Evolutionary conservation across 1,139 yeast genomes (phyloP).

Genomic region (Meyerozyma guilliermondii): DNA sequence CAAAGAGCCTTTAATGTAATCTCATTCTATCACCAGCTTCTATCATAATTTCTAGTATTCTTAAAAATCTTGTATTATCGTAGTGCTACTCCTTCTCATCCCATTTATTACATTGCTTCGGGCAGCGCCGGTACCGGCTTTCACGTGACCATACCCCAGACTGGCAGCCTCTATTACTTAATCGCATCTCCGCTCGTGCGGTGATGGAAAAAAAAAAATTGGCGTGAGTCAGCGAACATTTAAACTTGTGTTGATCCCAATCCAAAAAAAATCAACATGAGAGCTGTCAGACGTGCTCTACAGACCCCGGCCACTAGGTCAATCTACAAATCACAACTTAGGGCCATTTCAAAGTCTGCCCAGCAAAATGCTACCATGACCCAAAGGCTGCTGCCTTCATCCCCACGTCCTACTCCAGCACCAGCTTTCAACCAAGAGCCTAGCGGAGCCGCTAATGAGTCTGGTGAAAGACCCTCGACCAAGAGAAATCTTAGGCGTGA

Average conservation of each 20-base stretch:
- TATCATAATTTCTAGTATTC: too few species aligned
- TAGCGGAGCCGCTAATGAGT: slow-evolving; percentile 8
- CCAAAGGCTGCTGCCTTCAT: slow-evolving; percentile 3
- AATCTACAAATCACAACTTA: slow-evolving; percentile 13
- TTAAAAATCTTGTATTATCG: too few species aligned
- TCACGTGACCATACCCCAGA: slow-evolving; percentile 1
- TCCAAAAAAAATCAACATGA: neutral
- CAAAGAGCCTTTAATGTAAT: too few species aligned
- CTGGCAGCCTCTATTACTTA: neutral
- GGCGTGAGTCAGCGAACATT: neutral
- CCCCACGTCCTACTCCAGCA: slow-evolving; percentile 31
- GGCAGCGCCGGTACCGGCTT: neutral
- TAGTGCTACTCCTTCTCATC: neutral
- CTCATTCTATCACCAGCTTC: too few species aligned
- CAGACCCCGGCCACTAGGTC: slow-evolving; percentile 7
- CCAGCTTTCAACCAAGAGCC: slow-evolving; percentile 31
- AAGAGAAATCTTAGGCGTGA: slow-evolving; percentile 8
- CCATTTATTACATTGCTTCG: neutral
- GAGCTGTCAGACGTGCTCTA: neutral
- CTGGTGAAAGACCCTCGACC: slow-evolving; percentile 4
- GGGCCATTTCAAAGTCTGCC: slow-evolving; percentile 30
- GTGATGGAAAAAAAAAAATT: neutral
- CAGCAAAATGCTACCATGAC: slow-evolving; percentile 32
- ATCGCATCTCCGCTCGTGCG: slow-evolving; percentile 2
- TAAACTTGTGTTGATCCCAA: neutral